These are phyloP conservation scores for Blastomyces gilchristii DNA, from an alignment of 2,329 filamentous ascomycete genomes.

Conservation along the genomic window DNA sequence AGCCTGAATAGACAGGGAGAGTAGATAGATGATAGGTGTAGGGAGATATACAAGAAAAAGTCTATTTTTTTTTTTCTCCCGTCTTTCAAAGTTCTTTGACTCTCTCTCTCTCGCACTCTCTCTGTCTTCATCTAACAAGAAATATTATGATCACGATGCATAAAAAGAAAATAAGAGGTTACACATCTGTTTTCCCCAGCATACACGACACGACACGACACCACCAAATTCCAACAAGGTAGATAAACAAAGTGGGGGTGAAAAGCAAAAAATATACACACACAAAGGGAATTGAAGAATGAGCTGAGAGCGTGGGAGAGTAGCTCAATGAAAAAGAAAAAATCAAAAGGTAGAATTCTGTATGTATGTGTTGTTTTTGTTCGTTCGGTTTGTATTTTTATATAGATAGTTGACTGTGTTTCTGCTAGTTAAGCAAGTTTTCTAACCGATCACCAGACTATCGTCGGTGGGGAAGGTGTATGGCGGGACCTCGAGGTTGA, in stretches of 20 bases:
- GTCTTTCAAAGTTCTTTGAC: neutral
- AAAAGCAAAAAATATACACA: neutral
- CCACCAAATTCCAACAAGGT: neutral
- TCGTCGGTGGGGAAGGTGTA: slow-evolving; percentile 91
- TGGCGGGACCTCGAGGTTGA: slow-evolving; percentile 89
- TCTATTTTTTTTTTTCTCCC: neutral
- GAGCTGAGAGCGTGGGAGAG: neutral
- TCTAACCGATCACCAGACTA: slow-evolving; percentile 86
- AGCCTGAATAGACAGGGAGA: neutral
- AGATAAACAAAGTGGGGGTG: neutral
- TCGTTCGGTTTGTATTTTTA: neutral
- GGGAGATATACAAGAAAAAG: neutral
- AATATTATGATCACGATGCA: neutral
- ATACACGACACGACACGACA: slow-evolving; percentile 1
- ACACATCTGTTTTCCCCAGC: neutral
- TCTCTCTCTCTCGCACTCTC: neutral
- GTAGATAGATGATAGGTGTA: neutral
- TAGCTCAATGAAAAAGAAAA: neutral
- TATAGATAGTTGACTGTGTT: neutral
- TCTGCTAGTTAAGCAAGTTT: neutral
- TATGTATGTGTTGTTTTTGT: neutral
- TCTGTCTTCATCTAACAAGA: neutral
- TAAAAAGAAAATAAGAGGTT: neutral
- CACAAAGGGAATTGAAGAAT: neutral
- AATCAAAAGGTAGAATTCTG: neutral